Base-by-base conservation (phyloP, 805 yeast species). In the Dipodascus geniculatus region DNA sequence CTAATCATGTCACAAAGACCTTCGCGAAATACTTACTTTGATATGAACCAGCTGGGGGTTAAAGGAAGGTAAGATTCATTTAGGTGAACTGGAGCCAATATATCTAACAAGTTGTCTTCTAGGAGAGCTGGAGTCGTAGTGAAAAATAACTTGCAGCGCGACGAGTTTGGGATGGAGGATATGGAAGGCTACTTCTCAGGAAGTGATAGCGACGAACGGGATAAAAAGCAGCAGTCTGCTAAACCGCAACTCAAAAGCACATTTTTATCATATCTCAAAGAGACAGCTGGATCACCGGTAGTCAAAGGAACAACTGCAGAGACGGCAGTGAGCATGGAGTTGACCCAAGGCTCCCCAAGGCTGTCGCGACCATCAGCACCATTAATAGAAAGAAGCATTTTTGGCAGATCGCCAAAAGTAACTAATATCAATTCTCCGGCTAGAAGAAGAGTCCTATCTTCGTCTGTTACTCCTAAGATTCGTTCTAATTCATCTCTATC, bases 111-210 rank as follows among this genome's bases (percentile, higher is more conserved):
- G 11, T 38, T 11, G 4, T n/a, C 6, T 9, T 38, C 4, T 11
- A 38, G 44, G 19, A 20, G 31, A 8, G 49, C 49, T 16, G 49
- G 49, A 47, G 31, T 47, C 3, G 28, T 22, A 22, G 31, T 23
- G 14, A 22, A 22, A 47, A 22, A 47, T 4, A 47, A 47, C n/a
- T 8, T 23, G 9, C 49, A 17, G 28, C 24, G 49, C 24, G 49
- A 47, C n/a, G 31, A 22, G n/a, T 22, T 22, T 47, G 49, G 49
- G 3, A 47, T 47, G 49, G 49, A 47, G 19, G 49, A 47, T 22
- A 47, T 47, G n/a, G 28, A 22, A 11, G 31, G 19, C 3, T 47
- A 47, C 19, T 47, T 47, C n/a, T 47, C 49, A 16, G 49, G 28
- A 20, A n/a, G 20, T 17, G 17, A 14, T 14, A 38, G 44, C 14